Conservation (phyloP, 1,139 yeast genomes). For the Geotrichum histeridarum region DNA sequence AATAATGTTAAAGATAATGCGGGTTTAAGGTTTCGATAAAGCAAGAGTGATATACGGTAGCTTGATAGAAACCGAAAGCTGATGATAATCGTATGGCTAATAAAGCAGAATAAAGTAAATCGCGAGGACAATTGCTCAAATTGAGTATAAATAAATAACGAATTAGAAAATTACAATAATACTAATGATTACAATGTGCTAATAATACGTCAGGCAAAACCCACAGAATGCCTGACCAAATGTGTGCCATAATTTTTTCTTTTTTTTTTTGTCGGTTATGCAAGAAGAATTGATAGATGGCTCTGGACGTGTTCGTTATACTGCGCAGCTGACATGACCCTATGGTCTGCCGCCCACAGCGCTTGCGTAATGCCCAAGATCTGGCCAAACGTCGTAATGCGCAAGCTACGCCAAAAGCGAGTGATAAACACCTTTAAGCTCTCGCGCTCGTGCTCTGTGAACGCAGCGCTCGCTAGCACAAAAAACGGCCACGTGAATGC, state of each 20-base stretch:
- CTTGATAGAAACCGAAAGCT: no score
- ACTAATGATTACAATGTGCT: no score
- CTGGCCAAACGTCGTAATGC: slow-evolving; percentile 14
- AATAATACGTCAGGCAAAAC: no score
- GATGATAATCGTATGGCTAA: no score
- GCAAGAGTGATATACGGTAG: no score
- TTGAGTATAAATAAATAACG: neutral
- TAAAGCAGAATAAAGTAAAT: no score
- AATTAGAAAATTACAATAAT: neutral
- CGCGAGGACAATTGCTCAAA: no score
- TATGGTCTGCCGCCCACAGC: slow-evolving; percentile 7
- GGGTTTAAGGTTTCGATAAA: no score
- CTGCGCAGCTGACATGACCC: neutral
- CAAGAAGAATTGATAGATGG: slow-evolving; percentile 6
- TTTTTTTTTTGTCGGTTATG: neutral
- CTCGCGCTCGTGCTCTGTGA: neutral
- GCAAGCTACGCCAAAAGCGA: slow-evolving; percentile 2
- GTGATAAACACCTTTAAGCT: neutral
- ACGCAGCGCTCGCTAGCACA: slow-evolving; percentile 5
- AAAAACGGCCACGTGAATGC: slow-evolving; percentile 15
- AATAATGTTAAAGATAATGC: no score
- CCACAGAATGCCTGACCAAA: no score
- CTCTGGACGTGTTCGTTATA: slow-evolving; percentile 4
- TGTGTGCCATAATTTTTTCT: no score
- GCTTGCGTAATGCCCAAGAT: neutral